A percentile compares a stretch with the other conserved stretches of the same genome.
phyloP scores from a whole-genome alignment of 2,329 filamentous ascomycete species.

The Elsinoe fawcettii region DNA sequence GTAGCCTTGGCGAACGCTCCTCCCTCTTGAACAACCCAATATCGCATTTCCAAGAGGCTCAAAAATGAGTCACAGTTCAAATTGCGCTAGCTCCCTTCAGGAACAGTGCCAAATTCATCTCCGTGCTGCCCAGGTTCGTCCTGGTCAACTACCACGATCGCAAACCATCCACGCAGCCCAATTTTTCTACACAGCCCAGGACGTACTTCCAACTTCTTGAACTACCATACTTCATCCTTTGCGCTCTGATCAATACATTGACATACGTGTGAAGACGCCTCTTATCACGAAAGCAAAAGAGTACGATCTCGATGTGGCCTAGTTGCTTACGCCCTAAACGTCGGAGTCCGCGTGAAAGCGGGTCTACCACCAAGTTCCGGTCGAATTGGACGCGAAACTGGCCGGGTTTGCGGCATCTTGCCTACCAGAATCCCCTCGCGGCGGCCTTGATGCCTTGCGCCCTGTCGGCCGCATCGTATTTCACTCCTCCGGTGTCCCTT shows the following conservation, averaged over 20 bases:
- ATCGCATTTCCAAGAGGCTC: too few species aligned
- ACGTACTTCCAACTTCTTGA: too few species aligned
- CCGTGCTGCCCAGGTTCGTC: too few species aligned
- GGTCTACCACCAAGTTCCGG: neutral
- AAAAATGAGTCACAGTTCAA: too few species aligned
- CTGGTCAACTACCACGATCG: too few species aligned
- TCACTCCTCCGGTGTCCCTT: neutral
- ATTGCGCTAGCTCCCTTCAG: too few species aligned
- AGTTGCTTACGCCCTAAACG: neutral
- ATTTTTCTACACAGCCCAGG: too few species aligned
- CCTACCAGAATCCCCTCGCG: neutral
- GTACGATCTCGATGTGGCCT: neutral
- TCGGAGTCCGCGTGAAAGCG: neutral
- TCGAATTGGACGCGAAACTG: neutral
- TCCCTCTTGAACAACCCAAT: neutral
- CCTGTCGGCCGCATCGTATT: neutral
- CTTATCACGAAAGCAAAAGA: neutral
- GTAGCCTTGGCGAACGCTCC: neutral
- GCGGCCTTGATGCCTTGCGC: constrained; percentile 2
- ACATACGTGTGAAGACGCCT: neutral
- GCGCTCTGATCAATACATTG: too few species aligned
- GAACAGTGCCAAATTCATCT: too few species aligned
- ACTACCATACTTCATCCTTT: too few species aligned
- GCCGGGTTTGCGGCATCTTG: constrained; percentile 1
- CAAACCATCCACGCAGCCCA: too few species aligned